A percentile compares a stretch with the other conserved stretches of the same genome.
Conservation (phyloP, 2,329 filamentous ascomycete species). For the Botrytis tulipae region DNA sequence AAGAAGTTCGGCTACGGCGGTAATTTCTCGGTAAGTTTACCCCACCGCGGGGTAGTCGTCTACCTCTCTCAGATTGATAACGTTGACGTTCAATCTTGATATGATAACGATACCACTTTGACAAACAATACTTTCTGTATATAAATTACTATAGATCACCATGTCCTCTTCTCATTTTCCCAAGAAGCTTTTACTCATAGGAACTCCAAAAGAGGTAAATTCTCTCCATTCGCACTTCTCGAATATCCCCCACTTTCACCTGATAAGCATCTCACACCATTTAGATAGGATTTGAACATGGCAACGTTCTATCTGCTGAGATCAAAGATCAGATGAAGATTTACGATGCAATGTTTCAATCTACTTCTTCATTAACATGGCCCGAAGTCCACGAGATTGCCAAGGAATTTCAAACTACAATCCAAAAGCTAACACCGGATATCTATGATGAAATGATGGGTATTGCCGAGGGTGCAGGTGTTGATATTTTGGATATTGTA, state of each 20-base stretch:
- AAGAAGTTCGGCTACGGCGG: neutral
- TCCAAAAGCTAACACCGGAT: neutral
- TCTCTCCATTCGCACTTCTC: too few relatives aligned
- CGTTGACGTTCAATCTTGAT: neutral
- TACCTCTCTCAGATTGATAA: neutral
- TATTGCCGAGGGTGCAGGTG: neutral
- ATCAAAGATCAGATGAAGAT: neutral
- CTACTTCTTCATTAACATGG: neutral
- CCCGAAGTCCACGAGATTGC: neutral
- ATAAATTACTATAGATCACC: too few relatives aligned
- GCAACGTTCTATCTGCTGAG: neutral
- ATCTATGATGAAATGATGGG: constrained; percentile 7
- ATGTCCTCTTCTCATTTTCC: neutral
- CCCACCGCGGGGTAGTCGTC: neutral
- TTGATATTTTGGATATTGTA: constrained; percentile 3
- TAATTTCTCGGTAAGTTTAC: neutral
- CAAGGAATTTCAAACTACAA: neutral
- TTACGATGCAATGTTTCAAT: constrained; percentile 4
- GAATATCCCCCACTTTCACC: neutral
- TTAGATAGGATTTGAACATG: constrained; percentile 13
- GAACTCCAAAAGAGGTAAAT: neutral
- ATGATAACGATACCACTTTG: neutral
- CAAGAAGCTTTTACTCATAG: neutral
- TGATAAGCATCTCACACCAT: neutral
- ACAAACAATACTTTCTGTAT: neutral